A percentile compares a stretch with the other conserved stretches of the same genome.
phyloP scores from a whole-genome alignment of 2,329 filamentous ascomycete genomes.

The Cladosporium austrohemisphaericum region DNA sequence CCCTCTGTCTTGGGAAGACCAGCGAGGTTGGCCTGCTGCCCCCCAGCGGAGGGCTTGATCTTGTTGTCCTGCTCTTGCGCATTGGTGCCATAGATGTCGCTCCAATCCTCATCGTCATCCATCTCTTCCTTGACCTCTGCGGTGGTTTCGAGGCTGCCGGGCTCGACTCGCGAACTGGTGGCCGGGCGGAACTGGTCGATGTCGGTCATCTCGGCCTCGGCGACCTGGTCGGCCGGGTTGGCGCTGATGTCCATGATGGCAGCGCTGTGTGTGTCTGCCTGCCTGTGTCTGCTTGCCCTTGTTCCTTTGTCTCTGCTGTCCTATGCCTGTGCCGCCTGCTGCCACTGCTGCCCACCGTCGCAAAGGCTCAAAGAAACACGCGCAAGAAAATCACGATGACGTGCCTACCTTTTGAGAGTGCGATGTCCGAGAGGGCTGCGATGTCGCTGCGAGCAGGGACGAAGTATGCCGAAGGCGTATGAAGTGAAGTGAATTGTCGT shows the following conservation, averaged over 20 bases:
- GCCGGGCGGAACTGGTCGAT: conserved; percentile 10
- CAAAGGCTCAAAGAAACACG: no score
- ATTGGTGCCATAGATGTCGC: conserved; percentile 30
- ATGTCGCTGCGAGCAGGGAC: not conserved
- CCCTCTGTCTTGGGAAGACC: not conserved
- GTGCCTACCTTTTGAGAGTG: conserved; percentile 1
- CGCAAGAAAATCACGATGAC: not conserved
- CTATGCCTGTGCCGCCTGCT: not conserved
- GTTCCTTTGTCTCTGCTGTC: not conserved
- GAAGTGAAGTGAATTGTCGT: not conserved
- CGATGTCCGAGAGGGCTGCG: not conserved
- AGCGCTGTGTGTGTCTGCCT: not conserved
- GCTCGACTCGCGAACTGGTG: not conserved
- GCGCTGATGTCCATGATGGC: conserved; percentile 9
- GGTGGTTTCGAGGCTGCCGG: conserved; percentile 9
- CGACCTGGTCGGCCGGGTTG: conserved; percentile 7
- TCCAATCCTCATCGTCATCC: conserved; percentile 30
- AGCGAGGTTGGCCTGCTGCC: conserved; percentile 3
- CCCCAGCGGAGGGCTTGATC: conserved; percentile 5
- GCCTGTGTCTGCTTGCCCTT: not conserved
- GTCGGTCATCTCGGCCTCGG: conserved; percentile 13
- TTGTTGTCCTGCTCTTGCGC: conserved; percentile 4
- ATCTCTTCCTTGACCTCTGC: conserved; percentile 25
- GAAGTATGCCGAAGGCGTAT: not conserved
- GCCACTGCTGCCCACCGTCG: not conserved